Percentiles rank a stretch among this genome's conserved stretches.
phyloP scores from a whole-genome alignment of 2,329 filamentous ascomycete species.

The Magnaporthiopsis incrustans region DNA sequence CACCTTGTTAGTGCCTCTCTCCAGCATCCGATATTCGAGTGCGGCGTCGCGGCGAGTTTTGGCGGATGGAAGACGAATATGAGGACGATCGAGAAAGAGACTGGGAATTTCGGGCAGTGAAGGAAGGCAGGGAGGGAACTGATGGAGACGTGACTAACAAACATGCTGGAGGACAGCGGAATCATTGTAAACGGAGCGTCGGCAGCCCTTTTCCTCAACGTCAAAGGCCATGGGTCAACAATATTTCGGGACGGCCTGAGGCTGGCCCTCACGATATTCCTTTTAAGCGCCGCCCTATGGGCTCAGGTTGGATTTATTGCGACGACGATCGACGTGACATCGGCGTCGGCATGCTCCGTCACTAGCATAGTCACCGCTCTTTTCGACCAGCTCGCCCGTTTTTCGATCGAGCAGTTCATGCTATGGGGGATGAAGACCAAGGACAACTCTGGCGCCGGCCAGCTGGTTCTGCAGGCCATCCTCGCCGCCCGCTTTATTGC shows the following conservation, averaged over 20 bases:
- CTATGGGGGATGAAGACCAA: conserved; percentile 40
- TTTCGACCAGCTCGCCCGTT: conserved; percentile 50
- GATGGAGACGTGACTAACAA: conserved; percentile 17
- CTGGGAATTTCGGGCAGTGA: background rate
- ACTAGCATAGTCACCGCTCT: conserved; percentile 42
- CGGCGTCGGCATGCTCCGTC: conserved; percentile 40
- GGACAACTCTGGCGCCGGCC: conserved; percentile 23
- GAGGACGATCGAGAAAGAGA: background rate
- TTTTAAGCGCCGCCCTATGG: conserved; percentile 44
- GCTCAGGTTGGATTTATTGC: conserved; percentile 43
- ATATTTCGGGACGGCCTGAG: conserved; percentile 51
- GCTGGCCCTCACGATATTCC: conserved; percentile 54
- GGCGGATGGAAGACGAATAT: background rate
- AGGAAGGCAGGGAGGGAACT: background rate
- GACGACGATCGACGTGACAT: conserved; percentile 35
- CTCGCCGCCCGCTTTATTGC: conserved; percentile 41
- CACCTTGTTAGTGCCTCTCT: conserved; percentile 37
- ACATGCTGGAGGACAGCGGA: conserved; percentile 28
- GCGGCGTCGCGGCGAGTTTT: background rate
- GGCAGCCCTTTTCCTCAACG: conserved; percentile 35
- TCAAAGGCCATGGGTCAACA: conserved; percentile 38
- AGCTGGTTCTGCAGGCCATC: conserved; percentile 37
- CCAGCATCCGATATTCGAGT: background rate
- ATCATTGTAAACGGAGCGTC: conserved; percentile 45
- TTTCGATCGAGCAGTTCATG: conserved; percentile 45